A percentile compares a stretch with the other conserved stretches of the same genome.
Evolutionary conservation across 768 basidiomycete genomes (phyloP).

Genomic region (Chiua virens): DNA sequence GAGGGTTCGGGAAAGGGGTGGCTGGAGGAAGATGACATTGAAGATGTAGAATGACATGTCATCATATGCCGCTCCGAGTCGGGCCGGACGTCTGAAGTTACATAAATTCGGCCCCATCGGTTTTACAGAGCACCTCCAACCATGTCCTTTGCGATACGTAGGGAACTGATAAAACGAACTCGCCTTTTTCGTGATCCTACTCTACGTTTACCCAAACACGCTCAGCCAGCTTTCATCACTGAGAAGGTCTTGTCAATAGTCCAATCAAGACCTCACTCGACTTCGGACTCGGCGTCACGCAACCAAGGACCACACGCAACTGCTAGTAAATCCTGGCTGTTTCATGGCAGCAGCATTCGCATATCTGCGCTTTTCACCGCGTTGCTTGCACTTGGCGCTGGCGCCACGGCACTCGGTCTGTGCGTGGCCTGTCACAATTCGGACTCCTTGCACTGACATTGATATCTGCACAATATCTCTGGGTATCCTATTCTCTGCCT

Average conservation of each 20-base stretch:
- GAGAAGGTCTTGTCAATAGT: not conserved
- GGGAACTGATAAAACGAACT: conserved; percentile 1
- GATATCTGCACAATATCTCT: no score
- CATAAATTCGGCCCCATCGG: no score
- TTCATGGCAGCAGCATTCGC: conserved; percentile 23
- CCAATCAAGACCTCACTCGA: conserved; percentile 8
- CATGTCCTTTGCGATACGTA: conserved; percentile 6
- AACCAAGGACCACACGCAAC: not conserved
- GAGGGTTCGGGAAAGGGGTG: conserved; percentile 40
- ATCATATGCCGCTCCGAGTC: no score
- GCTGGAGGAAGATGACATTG: conserved; percentile 61
- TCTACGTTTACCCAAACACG: not conserved
- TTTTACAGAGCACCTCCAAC: no score
- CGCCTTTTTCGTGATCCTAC: not conserved
- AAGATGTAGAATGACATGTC: conserved; percentile 34
- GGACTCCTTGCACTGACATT: not conserved
- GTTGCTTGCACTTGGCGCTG: conserved; percentile 38
- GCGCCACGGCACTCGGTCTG: conserved; percentile 45
- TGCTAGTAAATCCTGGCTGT: conserved; percentile 4
- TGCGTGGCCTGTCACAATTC: conserved; percentile 24
- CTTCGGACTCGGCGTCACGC: conserved; percentile 7
- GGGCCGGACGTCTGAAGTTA: no score
- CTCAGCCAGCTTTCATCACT: not conserved
- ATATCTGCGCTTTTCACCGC: conserved; percentile 41
- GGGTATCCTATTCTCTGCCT: no score